Evolutionary conservation across 2,329 filamentous ascomycete species (phyloP), one percentile per base, ranked within the genome.

Genomic region (Xylaria polymorpha): DNA sequence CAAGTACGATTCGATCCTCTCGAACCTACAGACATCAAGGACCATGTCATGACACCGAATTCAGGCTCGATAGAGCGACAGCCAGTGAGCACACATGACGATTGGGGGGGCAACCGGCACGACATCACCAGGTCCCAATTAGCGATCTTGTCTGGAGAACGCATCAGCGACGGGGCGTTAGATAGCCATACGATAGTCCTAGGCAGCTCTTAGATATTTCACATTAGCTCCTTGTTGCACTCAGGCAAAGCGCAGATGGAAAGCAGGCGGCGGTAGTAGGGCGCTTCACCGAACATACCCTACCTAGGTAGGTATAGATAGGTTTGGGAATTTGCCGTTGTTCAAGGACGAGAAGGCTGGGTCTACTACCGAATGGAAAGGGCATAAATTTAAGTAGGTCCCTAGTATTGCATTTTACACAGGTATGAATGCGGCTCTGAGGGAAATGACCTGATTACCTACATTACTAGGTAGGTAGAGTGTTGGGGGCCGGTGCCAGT

Each of bases 321-420:
- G 25, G 25, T 29, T 29, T 29, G 25, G 37, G 55, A 57, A 43
- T 55, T 57, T 43, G 55, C 55, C 39, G 18, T 37, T 39, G 32
- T 6, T 18, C 6, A 18, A 44, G 3, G 22, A 25, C 1, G 55
- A 32, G 37, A 6, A 41, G 18, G 51, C 51, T 39, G 18, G 18
- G 20, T 6, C 10, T 8, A 22, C 18, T 48, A n/a, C 7, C n/a
- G 25, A 20, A 32, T 22, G 18, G 29, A 20, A 29, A 32, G 22
- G 12, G 22, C 18, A 29, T 32, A 9, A 18, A 53, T 35, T n/a
- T 35, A 53, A 10, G 15, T 53, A 29, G 25, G 25, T 29, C 25
- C 25, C 25, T 29, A 29, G 25, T 29, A 35, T 3, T 29, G 22
- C 46, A 29, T 50, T 18, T 41, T 41, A 12, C 37, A 41, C 10